These are phyloP conservation scores for Chlorella sp. DNA, from an alignment of 139 green algal genomes.

Conservation along the genomic window DNA sequence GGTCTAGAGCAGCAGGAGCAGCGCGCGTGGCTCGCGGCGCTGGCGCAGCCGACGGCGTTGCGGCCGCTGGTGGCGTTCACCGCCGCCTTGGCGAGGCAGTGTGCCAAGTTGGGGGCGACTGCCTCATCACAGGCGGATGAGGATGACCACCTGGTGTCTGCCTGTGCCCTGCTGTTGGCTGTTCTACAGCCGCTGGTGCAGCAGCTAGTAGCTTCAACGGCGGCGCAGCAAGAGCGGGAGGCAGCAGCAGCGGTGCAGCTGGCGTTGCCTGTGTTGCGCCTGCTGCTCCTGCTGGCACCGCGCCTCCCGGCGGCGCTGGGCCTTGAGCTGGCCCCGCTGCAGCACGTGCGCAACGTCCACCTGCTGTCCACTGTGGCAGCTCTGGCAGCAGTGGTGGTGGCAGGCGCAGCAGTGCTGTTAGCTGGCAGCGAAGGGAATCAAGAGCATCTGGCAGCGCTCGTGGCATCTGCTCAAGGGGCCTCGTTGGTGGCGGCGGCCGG, in stretches of 20 bases:
- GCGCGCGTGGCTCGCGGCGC: slow-evolving; percentile 10
- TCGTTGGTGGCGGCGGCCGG: no score
- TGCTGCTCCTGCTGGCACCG: slow-evolving; percentile 1
- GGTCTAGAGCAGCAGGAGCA: not conserved
- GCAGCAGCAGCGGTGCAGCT: not conserved
- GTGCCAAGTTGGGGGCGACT: not conserved
- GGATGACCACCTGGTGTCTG: slow-evolving; percentile 13
- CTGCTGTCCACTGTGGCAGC: slow-evolving; percentile 5
- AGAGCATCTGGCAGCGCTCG: no score
- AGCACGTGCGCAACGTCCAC: no score
- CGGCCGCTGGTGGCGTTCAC: not conserved
- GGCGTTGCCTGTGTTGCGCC: slow-evolving; percentile 1
- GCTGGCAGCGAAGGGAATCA: no score
- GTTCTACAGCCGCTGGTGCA: not conserved
- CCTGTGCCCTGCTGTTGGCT: not conserved
- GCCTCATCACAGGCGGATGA: no score
- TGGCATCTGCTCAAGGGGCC: no score
- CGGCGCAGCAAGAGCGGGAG: not conserved
- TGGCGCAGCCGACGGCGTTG: not conserved
- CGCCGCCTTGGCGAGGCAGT: not conserved
- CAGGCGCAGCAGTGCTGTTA: not conserved
- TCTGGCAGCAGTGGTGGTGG: not conserved
- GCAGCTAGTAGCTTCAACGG: not conserved
- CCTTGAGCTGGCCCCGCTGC: not conserved
- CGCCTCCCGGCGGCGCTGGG: not conserved